Evolutionary conservation across 441 rosid species (phyloP).

Genomic region (Manihot esculenta): DNA sequence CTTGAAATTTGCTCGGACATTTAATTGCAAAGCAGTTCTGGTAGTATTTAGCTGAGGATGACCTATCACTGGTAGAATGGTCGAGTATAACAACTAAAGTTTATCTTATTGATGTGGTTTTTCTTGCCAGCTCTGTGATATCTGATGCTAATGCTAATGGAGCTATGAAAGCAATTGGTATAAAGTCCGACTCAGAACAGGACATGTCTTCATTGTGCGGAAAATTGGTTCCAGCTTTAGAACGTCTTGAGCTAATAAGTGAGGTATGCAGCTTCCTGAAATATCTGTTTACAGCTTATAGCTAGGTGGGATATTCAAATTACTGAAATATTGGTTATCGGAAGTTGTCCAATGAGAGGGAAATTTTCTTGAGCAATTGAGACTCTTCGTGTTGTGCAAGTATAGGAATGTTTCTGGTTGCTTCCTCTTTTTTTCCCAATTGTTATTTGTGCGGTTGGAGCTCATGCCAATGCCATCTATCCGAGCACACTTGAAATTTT

Average conservation of each 20-base stretch:
- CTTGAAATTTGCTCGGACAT: background rate
- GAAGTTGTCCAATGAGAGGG: background rate
- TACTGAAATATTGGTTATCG: background rate
- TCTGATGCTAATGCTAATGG: constrained; percentile 33
- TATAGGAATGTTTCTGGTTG: background rate
- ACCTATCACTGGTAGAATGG: background rate
- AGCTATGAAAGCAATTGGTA: constrained; percentile 36
- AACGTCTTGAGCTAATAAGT: constrained; percentile 71
- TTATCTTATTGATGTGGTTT: background rate
- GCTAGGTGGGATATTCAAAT: background rate
- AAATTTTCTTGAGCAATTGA: background rate
- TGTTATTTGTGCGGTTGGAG: background rate
- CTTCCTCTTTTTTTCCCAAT: background rate
- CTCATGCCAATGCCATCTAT: background rate
- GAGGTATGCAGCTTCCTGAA: constrained; percentile 54
- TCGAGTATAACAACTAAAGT: background rate
- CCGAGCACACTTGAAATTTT: background rate
- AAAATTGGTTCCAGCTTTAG: constrained; percentile 65
- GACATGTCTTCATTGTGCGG: constrained; percentile 52
- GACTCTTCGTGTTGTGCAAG: background rate
- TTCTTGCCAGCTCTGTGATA: constrained; percentile 43
- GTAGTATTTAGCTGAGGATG: background rate
- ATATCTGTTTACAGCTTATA: background rate
- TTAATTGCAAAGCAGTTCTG: background rate
- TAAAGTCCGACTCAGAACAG: constrained; percentile 41